These are phyloP conservation scores for Tolypocladium ovalisporum DNA, from an alignment of 2,329 filamentous ascomycete genomes.

Conservation along the genomic window DNA sequence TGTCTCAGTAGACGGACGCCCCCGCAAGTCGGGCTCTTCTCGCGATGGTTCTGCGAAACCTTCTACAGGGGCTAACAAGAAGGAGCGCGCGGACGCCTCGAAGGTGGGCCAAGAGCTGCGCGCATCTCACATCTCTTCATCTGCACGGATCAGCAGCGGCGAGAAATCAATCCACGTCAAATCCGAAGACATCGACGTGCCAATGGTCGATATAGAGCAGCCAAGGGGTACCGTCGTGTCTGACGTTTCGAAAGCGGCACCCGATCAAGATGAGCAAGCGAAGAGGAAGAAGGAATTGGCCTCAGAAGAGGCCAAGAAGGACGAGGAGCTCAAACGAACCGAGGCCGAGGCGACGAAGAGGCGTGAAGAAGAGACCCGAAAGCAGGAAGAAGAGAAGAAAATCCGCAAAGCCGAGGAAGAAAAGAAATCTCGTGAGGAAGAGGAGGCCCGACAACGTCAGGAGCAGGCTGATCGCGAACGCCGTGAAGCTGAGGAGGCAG, in stretches of 20 bases:
- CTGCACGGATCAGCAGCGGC: conserved; percentile 24
- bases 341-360: conserved; percentile 25
- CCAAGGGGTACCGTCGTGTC: conserved; percentile 15
- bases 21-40: conserved; percentile 28
- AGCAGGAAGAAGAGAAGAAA: conserved; percentile 20
- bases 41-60: conserved; percentile 27
- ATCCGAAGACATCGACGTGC: conserved; percentile 43
- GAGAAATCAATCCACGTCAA: conserved; percentile 46
- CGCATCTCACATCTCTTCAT: conserved; percentile 29
- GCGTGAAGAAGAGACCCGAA: conserved; percentile 16
- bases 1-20: conserved; percentile 34
- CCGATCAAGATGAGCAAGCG: conserved; percentile 20
- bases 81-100: conserved; percentile 29
- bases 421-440: conserved; percentile 19
- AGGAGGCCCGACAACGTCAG: conserved; percentile 21
- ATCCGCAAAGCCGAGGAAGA: conserved; percentile 22
- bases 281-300: conserved; percentile 19
- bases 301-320: conserved; percentile 19
- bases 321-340: conserved; percentile 19
- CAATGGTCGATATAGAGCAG: conserved; percentile 39
- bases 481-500: conserved; percentile 19
- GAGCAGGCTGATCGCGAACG: conserved; percentile 25
- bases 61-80: conserved; percentile 20
- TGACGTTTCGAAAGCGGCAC: conserved; percentile 23
- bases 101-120: conserved; percentile 24